These are phyloP conservation scores for Ceratocystis diversiconidia DNA, from an alignment of 2,329 filamentous ascomycete species.

Conservation along the genomic window DNA sequence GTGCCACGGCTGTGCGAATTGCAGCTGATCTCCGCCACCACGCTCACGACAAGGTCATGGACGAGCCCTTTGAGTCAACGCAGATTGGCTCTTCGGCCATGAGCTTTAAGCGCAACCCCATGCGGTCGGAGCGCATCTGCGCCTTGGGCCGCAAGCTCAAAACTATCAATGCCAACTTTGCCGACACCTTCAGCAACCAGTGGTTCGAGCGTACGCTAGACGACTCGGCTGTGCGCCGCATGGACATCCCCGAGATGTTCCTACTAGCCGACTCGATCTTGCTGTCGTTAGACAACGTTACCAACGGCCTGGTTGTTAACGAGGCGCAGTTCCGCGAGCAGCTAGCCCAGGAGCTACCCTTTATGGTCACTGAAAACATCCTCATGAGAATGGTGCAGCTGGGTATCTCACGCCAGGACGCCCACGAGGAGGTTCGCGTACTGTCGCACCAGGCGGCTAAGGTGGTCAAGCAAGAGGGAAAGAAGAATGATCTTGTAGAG, in stretches of 20 bases:
- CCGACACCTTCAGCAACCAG: constrained; percentile 25
- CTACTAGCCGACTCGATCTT: constrained; percentile 55
- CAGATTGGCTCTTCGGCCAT: constrained; percentile 59
- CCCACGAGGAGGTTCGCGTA: constrained; percentile 77
- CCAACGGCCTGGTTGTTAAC: constrained; percentile 61
- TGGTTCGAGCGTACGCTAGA: constrained; percentile 56
- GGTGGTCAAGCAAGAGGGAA: constrained; percentile 36
- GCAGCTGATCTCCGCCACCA: constrained; percentile 60
- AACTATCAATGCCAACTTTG: constrained; percentile 27
- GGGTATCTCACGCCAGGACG: constrained; percentile 61
- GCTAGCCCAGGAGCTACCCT: constrained; percentile 65
- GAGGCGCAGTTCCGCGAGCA: constrained; percentile 54
- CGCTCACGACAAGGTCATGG: constrained; percentile 56
- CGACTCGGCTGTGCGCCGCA: constrained; percentile 53
- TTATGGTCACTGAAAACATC: constrained; percentile 58
- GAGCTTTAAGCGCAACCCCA: constrained; percentile 35
- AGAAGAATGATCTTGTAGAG: constrained; percentile 64
- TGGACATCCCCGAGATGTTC: constrained; percentile 52
- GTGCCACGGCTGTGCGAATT: constrained; percentile 59
- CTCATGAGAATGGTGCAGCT: constrained; percentile 65
- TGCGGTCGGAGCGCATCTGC: constrained; percentile 36
- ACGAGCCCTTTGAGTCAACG: constrained; percentile 61
- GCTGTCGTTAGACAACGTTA: constrained; percentile 53
- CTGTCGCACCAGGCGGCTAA: constrained; percentile 61
- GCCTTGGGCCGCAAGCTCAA: constrained; percentile 34